These are phyloP conservation scores for Serendipita sp. DNA, from an alignment of 768 basidiomycete genomes.

Conservation along the genomic window DNA sequence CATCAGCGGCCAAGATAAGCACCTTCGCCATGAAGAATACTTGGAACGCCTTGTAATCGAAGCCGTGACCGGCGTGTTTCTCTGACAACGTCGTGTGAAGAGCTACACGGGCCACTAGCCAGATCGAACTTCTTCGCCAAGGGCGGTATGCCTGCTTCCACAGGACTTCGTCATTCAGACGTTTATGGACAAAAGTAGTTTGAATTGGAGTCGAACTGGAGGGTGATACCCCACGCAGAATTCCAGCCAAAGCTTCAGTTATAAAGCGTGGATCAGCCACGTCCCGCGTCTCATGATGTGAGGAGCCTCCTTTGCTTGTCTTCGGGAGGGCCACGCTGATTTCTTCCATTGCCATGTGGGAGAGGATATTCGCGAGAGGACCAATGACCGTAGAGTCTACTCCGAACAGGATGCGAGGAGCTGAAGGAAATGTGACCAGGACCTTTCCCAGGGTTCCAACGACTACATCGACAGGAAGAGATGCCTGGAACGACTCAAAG, in stretches of 20 bases:
- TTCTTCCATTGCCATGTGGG: conserved; percentile 26
- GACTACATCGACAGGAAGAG: conserved; percentile 21
- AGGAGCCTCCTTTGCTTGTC: conserved; percentile 20
- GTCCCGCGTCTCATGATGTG: neutral
- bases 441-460: conserved; percentile 28
- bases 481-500: conserved; percentile 33
- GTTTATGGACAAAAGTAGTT: conserved; percentile 21
- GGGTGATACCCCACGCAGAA: conserved; percentile 24
- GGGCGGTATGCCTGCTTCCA: conserved; percentile 24
- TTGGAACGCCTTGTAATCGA: conserved; percentile 33
- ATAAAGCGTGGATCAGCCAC: conserved; percentile 16
- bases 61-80: neutral
- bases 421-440: conserved; percentile 28
- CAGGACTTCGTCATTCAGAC: conserved; percentile 31
- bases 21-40: conserved; percentile 23
- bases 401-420: conserved; percentile 24
- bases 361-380: conserved; percentile 19
- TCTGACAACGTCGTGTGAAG: conserved; percentile 20
- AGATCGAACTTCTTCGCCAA: conserved; percentile 35
- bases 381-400: conserved; percentile 15
- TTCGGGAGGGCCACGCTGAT: conserved; percentile 20
- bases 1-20: conserved; percentile 13
- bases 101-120: conserved; percentile 32
- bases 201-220: neutral
- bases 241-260: conserved; percentile 31